Base-by-base conservation (phyloP, 1,284 basidiomycete species). In the Cerrena zonata region DNA sequence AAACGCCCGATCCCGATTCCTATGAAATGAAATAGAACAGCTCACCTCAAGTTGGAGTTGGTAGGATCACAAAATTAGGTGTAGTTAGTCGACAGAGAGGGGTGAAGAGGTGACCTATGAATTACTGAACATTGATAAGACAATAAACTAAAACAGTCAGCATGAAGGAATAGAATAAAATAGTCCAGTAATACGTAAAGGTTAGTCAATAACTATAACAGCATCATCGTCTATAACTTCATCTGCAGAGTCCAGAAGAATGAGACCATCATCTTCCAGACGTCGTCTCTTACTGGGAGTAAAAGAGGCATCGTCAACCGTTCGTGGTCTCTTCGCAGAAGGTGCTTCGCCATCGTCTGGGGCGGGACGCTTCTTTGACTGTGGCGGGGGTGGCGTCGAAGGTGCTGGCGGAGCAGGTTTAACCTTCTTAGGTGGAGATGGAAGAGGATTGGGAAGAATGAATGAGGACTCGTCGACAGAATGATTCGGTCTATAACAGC, bases 221-320 rank as follows among this genome's bases (percentile, higher is more conserved):
- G 71, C 69, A 24, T 74, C 70, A 41, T 76, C 73, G 13, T 77
- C 76, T 39, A 84, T 63, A 55, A 66, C 62, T 55, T 84, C 84
- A 51, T 76, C 69, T 25, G 69, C 71, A n/a, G 69, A 68, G 23
- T 86, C 84, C 62, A 89, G 64, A 57, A 88, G 56, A 34, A 90
- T 64, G 40, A 89, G 58, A 15, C 86, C 87, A 54, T 89, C 86
- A 59, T 85, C 80, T 47, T 90, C 86, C 51, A 89, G 61, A 53
- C 70, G 66, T 52, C 77, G 66, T 62, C 75, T 79, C 68, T 87
- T 86, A 59, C 76, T 83, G 12, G 84, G 81, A 54, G 79, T 82
- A 47, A 65, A 65, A 11, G 65, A 52, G 5, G 50, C 56, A 5
- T 53, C 15, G 22, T 45, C 56, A 27, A 57, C 50, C 22, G 65